Evolutionary conservation across 352 stramenopile genomes (phyloP), one percentile per base, ranked within the genome.

Genomic region (Pythium aquatile): DNA sequence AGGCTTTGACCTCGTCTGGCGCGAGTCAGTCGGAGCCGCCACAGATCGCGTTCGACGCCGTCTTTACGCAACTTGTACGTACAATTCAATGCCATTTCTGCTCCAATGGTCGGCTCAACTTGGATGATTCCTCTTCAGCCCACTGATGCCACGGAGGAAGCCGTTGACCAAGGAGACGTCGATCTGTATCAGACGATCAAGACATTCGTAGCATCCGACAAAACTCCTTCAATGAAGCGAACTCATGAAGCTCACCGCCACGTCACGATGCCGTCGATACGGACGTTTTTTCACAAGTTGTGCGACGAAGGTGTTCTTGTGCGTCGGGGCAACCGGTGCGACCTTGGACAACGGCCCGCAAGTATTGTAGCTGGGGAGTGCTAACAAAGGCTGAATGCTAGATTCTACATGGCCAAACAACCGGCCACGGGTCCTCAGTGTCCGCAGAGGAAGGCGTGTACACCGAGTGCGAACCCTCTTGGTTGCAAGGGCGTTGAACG

Each of bases 291-390:
- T 39, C 29, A 67, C n/a, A 24, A 35, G 32, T 29, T 74, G 7
- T 71, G 63, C 42, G 20, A 68, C 35, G 68, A 74, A 48, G 63
- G 63, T 13, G 16, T 71, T 17, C 53, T 71, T 26, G 63, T 68
- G 30, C 29, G 63, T 33, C 48, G 63, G 17, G 55, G 54, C 13
- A 44, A 17, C 26, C 26, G 68, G 68, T 70, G 49, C 26, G 49
- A 24, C 26, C 14, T 33, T 37, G 26, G 35, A 24, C 20, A 14
- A 42, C 7, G 8, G 11, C 7, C 35, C 16, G 35, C 32, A 17
- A 16, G 35, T 16, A 42, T 14, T 4, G 16, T 16, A 42, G 3
- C 35, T 9, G 32, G 32, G 37, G 37, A 44, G 8, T n/a, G 16
- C 37, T 47, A 16, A 47, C 39, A 9, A 16, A 47, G 2, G 5